A percentile compares a stretch with the other conserved stretches of the same genome.
Conservation (phyloP, 352 stramenopile species). For the Phytopythium ostracodes region DNA sequence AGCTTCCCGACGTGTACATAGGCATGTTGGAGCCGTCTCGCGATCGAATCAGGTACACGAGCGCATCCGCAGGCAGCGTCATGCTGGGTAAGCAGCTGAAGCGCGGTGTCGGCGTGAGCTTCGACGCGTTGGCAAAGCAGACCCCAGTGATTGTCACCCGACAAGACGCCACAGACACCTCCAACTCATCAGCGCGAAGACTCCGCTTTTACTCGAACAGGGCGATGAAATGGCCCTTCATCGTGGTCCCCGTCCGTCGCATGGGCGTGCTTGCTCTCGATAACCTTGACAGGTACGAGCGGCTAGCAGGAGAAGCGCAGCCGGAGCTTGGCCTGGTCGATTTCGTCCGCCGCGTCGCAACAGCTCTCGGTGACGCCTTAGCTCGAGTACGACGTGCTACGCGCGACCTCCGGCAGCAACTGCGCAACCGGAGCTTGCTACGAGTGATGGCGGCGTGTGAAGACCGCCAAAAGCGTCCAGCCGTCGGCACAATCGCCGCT, state of each 20-base stretch:
- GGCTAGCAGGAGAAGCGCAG: conserved; percentile 29
- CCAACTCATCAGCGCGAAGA: conserved; percentile 2
- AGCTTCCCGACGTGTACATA: conserved; percentile 52
- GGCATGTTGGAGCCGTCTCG: conserved; percentile 52
- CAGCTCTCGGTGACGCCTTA: conserved; percentile 17
- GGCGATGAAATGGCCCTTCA: conserved; percentile 50
- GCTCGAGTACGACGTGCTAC: conserved; percentile 6
- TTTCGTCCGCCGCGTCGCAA: conserved; percentile 46
- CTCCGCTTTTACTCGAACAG: conserved; percentile 40
- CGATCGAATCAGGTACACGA: conserved; percentile 42
- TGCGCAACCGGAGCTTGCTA: conserved; percentile 29
- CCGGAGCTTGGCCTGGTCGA: conserved; percentile 78
- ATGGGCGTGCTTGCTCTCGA: conserved; percentile 58
- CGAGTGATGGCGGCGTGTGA: conserved; percentile 51
- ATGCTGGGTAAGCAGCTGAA: conserved; percentile 66
- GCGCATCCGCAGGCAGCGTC: conserved; percentile 39
- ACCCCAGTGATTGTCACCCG: conserved; percentile 34
- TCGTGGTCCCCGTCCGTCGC: conserved; percentile 47
- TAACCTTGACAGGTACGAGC: conserved; percentile 51
- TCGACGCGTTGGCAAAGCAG: conserved; percentile 33
- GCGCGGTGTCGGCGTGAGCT: conserved; percentile 54
- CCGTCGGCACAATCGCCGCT: neutral
- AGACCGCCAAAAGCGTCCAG: conserved; percentile 13
- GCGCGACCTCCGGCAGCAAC: neutral
- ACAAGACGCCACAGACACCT: conserved; percentile 6